phyloP scores from a whole-genome alignment of 2,329 filamentous ascomycete genomes.

The Knufia petricola region DNA sequence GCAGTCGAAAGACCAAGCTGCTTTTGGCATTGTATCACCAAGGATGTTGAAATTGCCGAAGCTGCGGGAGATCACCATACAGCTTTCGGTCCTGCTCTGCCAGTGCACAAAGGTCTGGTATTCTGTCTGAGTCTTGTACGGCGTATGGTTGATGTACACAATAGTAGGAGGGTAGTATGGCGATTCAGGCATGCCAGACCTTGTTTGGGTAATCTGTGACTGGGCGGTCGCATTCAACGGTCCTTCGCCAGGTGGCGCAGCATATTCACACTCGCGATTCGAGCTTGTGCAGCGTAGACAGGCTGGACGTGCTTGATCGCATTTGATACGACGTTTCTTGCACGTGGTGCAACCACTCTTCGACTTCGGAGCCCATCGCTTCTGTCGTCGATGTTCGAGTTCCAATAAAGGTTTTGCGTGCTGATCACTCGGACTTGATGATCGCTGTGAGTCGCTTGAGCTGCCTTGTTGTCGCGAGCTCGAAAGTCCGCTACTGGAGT shows the following conservation, averaged over 20 bases:
- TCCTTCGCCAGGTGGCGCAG: background rate
- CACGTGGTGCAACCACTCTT: background rate
- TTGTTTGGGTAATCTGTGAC: background rate
- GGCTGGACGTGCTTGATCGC: background rate
- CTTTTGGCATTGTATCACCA: background rate
- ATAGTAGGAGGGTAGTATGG: background rate
- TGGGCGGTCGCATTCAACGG: background rate
- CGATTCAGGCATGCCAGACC: background rate
- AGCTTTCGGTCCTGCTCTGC: background rate
- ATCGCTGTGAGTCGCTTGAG: background rate
- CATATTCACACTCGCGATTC: background rate
- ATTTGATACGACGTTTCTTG: constrained; percentile 1
- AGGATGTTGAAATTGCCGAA: constrained; percentile 5
- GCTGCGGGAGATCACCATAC: background rate
- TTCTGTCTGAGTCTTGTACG: constrained; percentile 1
- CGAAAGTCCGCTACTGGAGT: background rate
- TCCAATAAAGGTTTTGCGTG: background rate
- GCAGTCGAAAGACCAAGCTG: background rate
- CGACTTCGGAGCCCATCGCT: constrained; percentile 2
- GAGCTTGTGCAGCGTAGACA: background rate
- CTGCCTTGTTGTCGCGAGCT: background rate
- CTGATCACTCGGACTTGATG: background rate
- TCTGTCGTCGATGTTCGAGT: background rate
- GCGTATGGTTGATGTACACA: background rate
- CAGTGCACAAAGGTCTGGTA: constrained; percentile 1